Conservation (phyloP, 352 stramenopile species). For the Phytophthora quininea region DNA sequence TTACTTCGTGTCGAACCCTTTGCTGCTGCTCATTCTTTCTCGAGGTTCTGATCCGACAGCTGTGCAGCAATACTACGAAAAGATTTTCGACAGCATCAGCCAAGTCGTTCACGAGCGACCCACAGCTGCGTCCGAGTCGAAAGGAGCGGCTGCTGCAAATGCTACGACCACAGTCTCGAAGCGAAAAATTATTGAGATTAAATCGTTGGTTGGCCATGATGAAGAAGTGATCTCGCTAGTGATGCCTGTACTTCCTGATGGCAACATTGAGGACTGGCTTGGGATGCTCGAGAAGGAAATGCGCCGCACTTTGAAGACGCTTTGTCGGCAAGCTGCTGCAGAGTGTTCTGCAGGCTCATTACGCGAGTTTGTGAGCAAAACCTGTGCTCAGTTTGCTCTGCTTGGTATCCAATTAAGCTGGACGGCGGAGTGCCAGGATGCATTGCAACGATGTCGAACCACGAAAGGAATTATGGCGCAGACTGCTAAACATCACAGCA, state of each 20-base stretch:
- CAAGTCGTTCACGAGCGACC: constrained; percentile 73
- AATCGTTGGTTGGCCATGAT: constrained; percentile 69
- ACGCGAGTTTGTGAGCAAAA: constrained; percentile 76
- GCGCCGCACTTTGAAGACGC: constrained; percentile 64
- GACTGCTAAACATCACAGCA: constrained; percentile 78
- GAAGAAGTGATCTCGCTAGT: constrained; percentile 79
- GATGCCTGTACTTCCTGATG: constrained; percentile 58
- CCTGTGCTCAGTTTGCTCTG: constrained; percentile 73
- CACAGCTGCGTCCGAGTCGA: constrained; percentile 9
- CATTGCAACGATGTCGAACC: constrained; percentile 75
- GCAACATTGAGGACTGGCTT: constrained; percentile 89
- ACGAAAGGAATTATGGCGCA: constrained; percentile 89
- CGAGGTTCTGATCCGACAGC: constrained; percentile 79
- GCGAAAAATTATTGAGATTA: constrained; percentile 77
- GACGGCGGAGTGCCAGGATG: constrained; percentile 76
- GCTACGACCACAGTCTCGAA: constrained; percentile 37
- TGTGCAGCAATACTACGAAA: constrained; percentile 90
- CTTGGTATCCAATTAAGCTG: constrained; percentile 82
- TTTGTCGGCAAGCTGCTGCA: constrained; percentile 63
- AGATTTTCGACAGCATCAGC: constrained; percentile 85
- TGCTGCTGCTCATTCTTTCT: constrained; percentile 89
- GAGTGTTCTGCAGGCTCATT: constrained; percentile 58
- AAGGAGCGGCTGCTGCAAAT: constrained; percentile 12
- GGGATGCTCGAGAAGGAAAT: constrained; percentile 73
- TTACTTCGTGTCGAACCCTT: constrained; percentile 93